phyloP scores from a whole-genome alignment of 257 asterid species.

The Forsythia viridissima region DNA sequence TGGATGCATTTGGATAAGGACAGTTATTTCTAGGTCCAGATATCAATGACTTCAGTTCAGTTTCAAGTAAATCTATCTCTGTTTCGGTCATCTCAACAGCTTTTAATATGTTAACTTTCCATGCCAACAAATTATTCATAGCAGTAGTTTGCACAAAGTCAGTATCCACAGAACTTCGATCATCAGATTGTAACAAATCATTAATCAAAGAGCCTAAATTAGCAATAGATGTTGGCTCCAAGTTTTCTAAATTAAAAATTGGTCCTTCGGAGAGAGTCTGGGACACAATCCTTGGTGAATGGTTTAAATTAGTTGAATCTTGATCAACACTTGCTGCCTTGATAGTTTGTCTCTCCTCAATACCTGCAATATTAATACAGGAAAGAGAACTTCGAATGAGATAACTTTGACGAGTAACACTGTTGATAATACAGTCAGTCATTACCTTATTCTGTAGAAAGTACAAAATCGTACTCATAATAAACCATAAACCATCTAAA shows the following conservation, averaged over 20 bases:
- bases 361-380: slow-evolving; percentile 48
- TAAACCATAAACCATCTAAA: background rate
- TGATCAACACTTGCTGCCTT: slow-evolving; percentile 49
- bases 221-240: slow-evolving; percentile 59
- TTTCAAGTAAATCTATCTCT: slow-evolving; percentile 87
- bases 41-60: slow-evolving; percentile 61
- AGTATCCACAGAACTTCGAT: slow-evolving; percentile 45
- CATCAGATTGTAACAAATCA: slow-evolving; percentile 63
- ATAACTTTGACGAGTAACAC: background rate
- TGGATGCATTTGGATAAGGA: slow-evolving; percentile 44
- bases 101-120: slow-evolving; percentile 69
- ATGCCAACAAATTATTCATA: slow-evolving; percentile 62
- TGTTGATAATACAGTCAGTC: background rate
- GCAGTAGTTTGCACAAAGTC: slow-evolving; percentile 58
- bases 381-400: background rate
- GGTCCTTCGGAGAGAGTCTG: slow-evolving; percentile 48
- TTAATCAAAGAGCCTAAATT: slow-evolving; percentile 57
- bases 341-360: slow-evolving; percentile 63
- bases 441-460: background rate
- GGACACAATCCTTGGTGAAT: slow-evolving; percentile 54
- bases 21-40: slow-evolving; percentile 35
- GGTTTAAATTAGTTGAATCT: slow-evolving; percentile 42
- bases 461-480: background rate
- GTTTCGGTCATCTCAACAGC: slow-evolving; percentile 79
- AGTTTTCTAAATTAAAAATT: slow-evolving; percentile 60